Conservation (phyloP, 2,329 filamentous ascomycete genomes). For the Phaeosphaeriaceae sp. region DNA sequence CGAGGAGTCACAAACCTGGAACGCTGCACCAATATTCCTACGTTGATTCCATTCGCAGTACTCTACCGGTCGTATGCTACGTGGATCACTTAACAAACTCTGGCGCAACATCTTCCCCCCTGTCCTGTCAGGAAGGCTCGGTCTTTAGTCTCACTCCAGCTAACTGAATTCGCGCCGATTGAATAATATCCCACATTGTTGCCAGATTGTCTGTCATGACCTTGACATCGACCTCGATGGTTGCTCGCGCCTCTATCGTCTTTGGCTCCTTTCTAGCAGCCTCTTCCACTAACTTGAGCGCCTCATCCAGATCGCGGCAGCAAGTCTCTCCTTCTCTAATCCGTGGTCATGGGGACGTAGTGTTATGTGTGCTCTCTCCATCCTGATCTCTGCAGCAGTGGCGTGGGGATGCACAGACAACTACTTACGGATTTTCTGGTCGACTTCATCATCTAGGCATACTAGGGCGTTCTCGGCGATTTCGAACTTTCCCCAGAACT, state of each 20-base stretch:
- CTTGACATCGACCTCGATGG: conserved; percentile 1
- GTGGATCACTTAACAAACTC: too few species aligned
- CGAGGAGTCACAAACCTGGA: too few species aligned
- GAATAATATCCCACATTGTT: not conserved
- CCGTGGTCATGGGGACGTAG: not conserved
- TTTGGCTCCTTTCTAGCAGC: not conserved
- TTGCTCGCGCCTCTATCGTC: conserved; percentile 1
- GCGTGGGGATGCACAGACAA: not conserved
- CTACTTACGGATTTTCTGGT: not conserved
- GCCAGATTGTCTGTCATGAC: not conserved
- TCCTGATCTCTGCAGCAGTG: not conserved
- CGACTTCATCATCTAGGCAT: not conserved
- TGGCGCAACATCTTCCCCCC: not conserved
- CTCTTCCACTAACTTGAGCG: not conserved
- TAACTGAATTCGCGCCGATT: not conserved
- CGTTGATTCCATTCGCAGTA: too few species aligned
- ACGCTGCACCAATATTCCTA: too few species aligned
- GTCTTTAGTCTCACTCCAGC: not conserved
- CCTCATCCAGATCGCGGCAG: not conserved
- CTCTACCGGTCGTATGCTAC: too few species aligned
- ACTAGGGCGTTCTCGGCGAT: not conserved
- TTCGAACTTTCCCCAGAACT: not conserved
- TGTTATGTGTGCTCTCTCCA: not conserved
- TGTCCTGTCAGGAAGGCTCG: not conserved
- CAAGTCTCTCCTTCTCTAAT: not conserved